A percentile compares a stretch with the other conserved stretches of the same genome.
Evolutionary conservation across 129 eudicot species (phyloP).

Genomic region (Lactuca saligna): DNA sequence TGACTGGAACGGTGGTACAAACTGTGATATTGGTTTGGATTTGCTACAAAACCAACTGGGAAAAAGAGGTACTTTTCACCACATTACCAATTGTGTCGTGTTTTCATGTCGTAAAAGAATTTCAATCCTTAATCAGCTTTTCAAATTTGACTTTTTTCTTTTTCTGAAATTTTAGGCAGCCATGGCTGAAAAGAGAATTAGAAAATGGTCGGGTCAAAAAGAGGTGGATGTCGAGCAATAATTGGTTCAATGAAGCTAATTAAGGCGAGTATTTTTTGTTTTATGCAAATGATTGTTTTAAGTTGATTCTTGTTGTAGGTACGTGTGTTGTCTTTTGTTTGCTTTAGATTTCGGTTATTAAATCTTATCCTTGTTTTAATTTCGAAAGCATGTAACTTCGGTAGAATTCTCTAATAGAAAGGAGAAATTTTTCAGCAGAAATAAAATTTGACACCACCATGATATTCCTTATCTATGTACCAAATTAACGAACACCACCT

Average conservation of each 20-base stretch:
- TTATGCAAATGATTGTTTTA: background rate
- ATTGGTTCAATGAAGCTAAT: background rate
- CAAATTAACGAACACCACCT: too few relatives aligned
- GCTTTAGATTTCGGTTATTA: too few relatives aligned
- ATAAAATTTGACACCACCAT: too few relatives aligned
- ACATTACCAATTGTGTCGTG: too few relatives aligned
- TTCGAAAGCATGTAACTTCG: too few relatives aligned
- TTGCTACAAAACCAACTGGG: constrained; percentile 56
- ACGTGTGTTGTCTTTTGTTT: too few relatives aligned
- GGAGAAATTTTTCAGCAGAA: too few relatives aligned
- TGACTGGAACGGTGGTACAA: constrained; percentile 47
- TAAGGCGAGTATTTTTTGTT: background rate
- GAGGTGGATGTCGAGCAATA: constrained; percentile 7
- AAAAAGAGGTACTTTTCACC: constrained; percentile 45
- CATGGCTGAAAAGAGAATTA: constrained; percentile 29
- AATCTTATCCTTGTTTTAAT: too few relatives aligned
- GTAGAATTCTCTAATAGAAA: too few relatives aligned
- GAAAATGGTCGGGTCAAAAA: constrained; percentile 30
- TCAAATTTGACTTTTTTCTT: too few relatives aligned
- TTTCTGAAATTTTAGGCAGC: constrained; percentile 40
- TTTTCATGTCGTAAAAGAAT: background rate
- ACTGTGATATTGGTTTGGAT: constrained; percentile 40
- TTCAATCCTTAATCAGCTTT: background rate
- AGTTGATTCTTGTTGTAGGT: background rate
- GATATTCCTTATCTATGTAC: too few relatives aligned